Evolutionary conservation across 352 stramenopile species (phyloP), one percentile per base, ranked within the genome.

Genomic region (Phytophthora sojae): DNA sequence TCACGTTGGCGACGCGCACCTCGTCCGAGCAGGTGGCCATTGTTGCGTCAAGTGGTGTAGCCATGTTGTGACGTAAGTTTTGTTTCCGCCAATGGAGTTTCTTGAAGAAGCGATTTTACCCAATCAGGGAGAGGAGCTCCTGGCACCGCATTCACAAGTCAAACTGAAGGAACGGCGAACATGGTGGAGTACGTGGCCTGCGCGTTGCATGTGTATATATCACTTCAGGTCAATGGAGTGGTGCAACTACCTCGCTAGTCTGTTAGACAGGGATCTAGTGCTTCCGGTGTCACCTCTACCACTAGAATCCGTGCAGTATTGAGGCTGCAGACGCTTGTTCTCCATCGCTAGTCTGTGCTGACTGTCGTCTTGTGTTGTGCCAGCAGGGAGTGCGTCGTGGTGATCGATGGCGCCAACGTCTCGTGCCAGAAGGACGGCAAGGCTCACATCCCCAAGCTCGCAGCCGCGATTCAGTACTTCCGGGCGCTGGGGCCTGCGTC

Each of bases 341-440:
- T 45, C 49, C 15, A 12, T 17, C 14, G 25, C n/a, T 12, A 52
- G 4, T 66, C 14, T 12, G 6, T 55, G 12, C 39, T 69, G 4
- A 67, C 60, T 12, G 8, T 19, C 30, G 21, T 2, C 11, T 55
- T 57, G n/a, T 4, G 21, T 66, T 47, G 64, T 29, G 23, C 21
- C 6, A 57, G 47, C 53, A 83, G 75, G 52, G 64, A 74, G 47
- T 89, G 74, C 44, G 77, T 85, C 9, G 75, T 96, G 4, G 89
- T 95, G 54, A 70, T 96, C 32, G 89, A 96, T 53, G 89, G 81
- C 0, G 82, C 89, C 25, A 96, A 96, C 62, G 85, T 96, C 8
- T 68, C 88, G 37, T 92, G 79, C 17, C 82, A 91, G 37, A 89
- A 92, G 54, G 69, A 87, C 55, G 83, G 83, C 7, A 73, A 82